Conservation (phyloP, 2,329 filamentous ascomycete species). For the Teratosphaeriaceae sp. region DNA sequence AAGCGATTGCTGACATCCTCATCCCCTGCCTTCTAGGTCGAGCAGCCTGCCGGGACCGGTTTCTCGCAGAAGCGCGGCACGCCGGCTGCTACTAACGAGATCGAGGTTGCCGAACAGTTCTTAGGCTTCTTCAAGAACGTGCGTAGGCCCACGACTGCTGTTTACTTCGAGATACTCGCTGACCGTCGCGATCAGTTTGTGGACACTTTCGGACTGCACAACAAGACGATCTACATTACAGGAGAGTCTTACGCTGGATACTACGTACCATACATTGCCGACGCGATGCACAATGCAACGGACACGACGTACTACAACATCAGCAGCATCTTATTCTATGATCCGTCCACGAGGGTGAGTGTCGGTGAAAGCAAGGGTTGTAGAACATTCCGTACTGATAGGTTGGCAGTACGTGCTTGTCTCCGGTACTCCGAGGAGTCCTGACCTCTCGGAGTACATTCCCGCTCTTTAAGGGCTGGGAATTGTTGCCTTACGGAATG, state of each 20-base stretch:
- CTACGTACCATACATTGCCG: slow-evolving; percentile 61
- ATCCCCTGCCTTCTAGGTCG: too few species aligned
- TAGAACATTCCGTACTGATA: too few species aligned
- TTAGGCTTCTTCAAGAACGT: slow-evolving; percentile 44
- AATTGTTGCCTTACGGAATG: too few species aligned
- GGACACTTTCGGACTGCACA: slow-evolving; percentile 41
- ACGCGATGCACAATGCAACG: slow-evolving; percentile 63
- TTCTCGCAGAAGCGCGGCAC: slow-evolving; percentile 29
- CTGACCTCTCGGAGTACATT: too few species aligned
- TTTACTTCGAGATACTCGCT: too few species aligned
- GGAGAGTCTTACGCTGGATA: slow-evolving; percentile 47
- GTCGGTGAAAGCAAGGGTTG: too few species aligned
- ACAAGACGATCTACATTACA: slow-evolving; percentile 57
- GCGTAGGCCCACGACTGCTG: too few species aligned
- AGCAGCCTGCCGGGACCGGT: slow-evolving; percentile 38
- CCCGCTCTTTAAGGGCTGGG: too few species aligned
- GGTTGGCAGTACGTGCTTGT: too few species aligned
- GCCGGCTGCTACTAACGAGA: slow-evolving; percentile 32
- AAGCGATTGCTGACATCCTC: too few species aligned
- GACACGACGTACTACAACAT: slow-evolving; percentile 63
- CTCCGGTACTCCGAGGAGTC: too few species aligned
- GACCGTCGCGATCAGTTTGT: too few species aligned
- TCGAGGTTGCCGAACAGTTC: slow-evolving; percentile 35
- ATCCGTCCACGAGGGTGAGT: slow-evolving; percentile 63
- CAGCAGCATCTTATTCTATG: slow-evolving; percentile 64